phyloP scores from a whole-genome alignment of 768 basidiomycete species.

The Termitomyces sp. region DNA sequence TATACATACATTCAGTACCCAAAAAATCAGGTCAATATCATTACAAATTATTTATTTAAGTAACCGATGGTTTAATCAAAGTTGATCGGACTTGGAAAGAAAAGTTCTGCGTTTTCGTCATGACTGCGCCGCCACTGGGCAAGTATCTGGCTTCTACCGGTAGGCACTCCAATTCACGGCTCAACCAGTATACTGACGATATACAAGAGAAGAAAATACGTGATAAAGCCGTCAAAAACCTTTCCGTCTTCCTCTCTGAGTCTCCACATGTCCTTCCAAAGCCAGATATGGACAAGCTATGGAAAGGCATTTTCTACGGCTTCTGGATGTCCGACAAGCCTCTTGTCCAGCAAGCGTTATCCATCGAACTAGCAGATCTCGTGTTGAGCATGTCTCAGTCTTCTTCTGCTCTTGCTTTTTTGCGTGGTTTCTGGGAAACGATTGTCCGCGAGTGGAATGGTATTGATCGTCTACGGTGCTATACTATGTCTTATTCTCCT shows the following conservation, averaged over 20 bases:
- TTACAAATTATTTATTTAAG: too few species aligned
- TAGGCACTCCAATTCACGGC: constrained; percentile 26
- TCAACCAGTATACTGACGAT: constrained; percentile 16
- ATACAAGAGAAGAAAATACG: constrained; percentile 82
- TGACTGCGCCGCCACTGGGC: constrained; percentile 62
- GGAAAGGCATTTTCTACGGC: constrained; percentile 98
- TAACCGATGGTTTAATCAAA: too few species aligned
- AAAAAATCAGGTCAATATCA: too few species aligned
- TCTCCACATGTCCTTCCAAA: constrained; percentile 58
- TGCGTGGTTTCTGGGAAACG: constrained; percentile 88
- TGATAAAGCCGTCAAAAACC: constrained; percentile 84
- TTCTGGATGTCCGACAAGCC: constrained; percentile 99
- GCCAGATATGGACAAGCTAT: constrained; percentile 84
- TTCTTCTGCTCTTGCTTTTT: constrained; percentile 64
- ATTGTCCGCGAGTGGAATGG: constrained; percentile 92
- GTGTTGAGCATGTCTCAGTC: constrained; percentile 62
- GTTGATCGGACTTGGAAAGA: not conserved
- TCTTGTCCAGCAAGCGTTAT: constrained; percentile 89
- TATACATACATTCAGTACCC: too few species aligned
- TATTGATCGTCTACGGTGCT: constrained; percentile 85
- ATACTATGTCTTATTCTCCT: constrained; percentile 6
- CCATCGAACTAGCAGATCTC: constrained; percentile 80
- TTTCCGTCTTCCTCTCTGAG: constrained; percentile 75
- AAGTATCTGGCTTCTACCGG: constrained; percentile 94
- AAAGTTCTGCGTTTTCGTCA: not conserved